A percentile compares a stretch with the other conserved stretches of the same genome.
Conservation (phyloP, 768 basidiomycete genomes). For the Arthromyces matolae region DNA sequence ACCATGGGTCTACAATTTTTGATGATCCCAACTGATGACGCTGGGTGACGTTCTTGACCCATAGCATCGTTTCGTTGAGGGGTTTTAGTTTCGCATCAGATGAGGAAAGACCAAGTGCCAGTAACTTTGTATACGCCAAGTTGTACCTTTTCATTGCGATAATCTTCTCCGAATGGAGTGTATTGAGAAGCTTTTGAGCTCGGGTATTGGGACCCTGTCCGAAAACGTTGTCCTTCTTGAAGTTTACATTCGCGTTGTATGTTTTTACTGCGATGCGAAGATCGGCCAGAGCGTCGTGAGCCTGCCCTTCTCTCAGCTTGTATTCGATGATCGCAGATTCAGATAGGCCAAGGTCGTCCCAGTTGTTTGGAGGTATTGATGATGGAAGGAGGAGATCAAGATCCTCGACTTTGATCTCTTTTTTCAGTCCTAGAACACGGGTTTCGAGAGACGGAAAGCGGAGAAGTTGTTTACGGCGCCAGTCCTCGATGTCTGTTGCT, state of each 20-base stretch:
- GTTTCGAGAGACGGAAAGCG: not conserved
- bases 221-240: constrained; percentile 19
- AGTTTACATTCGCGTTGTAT: constrained; percentile 17
- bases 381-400: constrained; percentile 18
- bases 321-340: constrained; percentile 14
- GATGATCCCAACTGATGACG: constrained; percentile 17
- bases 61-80: constrained; percentile 16
- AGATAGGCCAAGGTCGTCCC: constrained; percentile 4
- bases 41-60: constrained; percentile 16
- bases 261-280: constrained; percentile 20
- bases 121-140: constrained; percentile 10
- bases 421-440: not conserved
- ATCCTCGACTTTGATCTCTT: not conserved
- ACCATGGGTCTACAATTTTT: constrained; percentile 21
- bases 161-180: constrained; percentile 13
- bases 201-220: constrained; percentile 22
- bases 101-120: constrained; percentile 13
- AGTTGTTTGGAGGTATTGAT: constrained; percentile 4
- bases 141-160: constrained; percentile 17
- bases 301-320: constrained; percentile 23
- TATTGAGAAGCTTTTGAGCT: constrained; percentile 17
- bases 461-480: not conserved
- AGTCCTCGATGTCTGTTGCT: not conserved
- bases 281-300: constrained; percentile 22
- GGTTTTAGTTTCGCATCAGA: constrained; percentile 15